A percentile compares a stretch with the other conserved stretches of the same genome.
Conservation (phyloP, 2,329 filamentous ascomycete genomes). For the Diaporthe sp. region DNA sequence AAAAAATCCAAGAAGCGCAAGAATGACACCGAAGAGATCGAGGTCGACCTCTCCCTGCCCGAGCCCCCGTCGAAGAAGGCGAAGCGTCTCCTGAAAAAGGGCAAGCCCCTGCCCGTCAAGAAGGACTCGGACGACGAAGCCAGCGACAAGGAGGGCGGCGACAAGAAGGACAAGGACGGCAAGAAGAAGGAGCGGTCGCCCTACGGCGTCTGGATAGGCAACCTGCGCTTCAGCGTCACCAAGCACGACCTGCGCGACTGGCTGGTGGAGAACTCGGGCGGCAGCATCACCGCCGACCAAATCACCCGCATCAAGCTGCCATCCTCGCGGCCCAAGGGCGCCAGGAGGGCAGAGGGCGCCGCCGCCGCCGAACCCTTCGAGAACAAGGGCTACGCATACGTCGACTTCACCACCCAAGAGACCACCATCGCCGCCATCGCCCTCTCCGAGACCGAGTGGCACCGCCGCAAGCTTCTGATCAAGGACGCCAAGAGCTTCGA, state of each 20-base stretch:
- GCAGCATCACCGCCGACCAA: conserved; percentile 73
- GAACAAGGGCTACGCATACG: conserved; percentile 97
- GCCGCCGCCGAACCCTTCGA: conserved; percentile 53
- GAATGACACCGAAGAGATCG: conserved; percentile 78
- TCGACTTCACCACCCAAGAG: conserved; percentile 84
- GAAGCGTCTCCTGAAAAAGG: conserved; percentile 90
- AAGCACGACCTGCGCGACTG: conserved; percentile 83
- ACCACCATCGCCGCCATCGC: conserved; percentile 83
- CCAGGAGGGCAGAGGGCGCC: conserved; percentile 44
- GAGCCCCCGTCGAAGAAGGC: conserved; percentile 97
- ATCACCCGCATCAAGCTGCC: conserved; percentile 92
- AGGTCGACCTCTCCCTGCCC: conserved; percentile 90
- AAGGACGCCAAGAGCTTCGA: conserved; percentile 93
- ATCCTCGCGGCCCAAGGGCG: conserved; percentile 59
- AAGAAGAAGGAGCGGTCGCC: conserved; percentile 75
- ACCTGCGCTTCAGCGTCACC: conserved; percentile 87
- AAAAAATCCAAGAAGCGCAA: conserved; percentile 78
- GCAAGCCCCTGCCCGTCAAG: conserved; percentile 69
- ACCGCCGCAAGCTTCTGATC: conserved; percentile 86
- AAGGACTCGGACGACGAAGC: conserved; percentile 58
- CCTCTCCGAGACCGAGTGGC: conserved; percentile 86
- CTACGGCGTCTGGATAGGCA: conserved; percentile 95
- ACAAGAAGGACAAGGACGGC: conserved; percentile 53
- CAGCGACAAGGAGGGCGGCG: conserved; percentile 53
- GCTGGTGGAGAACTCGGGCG: conserved; percentile 80